Percentiles rank a stretch among this genome's conserved stretches.
Evolutionary conservation across 2,329 filamentous ascomycete species (phyloP).

Genomic region (Colletotrichum ledebouriae): DNA sequence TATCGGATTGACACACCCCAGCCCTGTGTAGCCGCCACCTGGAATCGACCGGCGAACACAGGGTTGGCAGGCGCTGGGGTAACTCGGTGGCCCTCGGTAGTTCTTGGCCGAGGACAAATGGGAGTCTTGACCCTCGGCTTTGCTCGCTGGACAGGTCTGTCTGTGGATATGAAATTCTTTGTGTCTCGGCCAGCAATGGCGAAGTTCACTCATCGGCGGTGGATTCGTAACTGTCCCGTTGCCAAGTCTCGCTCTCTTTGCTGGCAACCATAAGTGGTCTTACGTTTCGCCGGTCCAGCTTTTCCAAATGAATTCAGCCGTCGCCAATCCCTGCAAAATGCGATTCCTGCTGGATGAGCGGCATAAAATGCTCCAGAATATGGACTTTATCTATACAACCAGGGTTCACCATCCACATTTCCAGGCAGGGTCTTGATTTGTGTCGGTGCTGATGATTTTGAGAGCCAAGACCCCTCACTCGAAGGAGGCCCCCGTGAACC

Average conservation of each 20-base stretch:
- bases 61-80: constrained; percentile 11
- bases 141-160: constrained; percentile 22
- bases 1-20: constrained; percentile 14
- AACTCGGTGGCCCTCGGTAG: constrained; percentile 36
- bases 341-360: no score
- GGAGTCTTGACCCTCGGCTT: constrained; percentile 31
- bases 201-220: neutral
- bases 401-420: constrained; percentile 7
- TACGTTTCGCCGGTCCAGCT: no score
- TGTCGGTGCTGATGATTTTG: constrained; percentile 2
- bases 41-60: constrained; percentile 15
- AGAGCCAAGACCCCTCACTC: constrained; percentile 25
- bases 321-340: no score
- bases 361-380: no score
- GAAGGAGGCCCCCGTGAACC: constrained; percentile 10
- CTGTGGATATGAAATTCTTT: constrained; percentile 21
- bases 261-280: no score
- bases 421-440: constrained; percentile 22
- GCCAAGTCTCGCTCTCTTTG: neutral
- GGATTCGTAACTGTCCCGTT: no score
- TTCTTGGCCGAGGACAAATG: constrained; percentile 32
- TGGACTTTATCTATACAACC: no score
- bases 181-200: neutral
- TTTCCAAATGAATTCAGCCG: no score
- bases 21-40: constrained; percentile 22